Conservation (phyloP, 495 filamentous ascomycete genomes). For the Aspergillus baeticus region DNA sequence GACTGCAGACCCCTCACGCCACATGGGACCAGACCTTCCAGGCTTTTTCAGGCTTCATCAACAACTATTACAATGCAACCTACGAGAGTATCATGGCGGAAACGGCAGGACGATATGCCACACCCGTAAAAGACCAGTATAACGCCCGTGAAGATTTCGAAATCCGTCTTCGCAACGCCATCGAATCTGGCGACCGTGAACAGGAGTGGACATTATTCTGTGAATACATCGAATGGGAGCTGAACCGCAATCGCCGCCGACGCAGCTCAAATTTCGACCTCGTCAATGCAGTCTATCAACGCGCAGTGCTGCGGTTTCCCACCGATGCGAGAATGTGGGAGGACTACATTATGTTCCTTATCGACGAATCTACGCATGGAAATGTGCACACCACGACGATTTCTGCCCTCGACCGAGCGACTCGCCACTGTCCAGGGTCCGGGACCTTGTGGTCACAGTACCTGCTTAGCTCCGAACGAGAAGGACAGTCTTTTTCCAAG, state of each 20-base stretch:
- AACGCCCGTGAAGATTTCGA: slow-evolving; percentile 70
- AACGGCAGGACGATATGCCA: slow-evolving; percentile 57
- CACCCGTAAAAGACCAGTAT: slow-evolving; percentile 68
- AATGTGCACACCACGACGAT: slow-evolving; percentile 37
- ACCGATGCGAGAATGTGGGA: slow-evolving; percentile 74
- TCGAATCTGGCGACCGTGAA: slow-evolving; percentile 54
- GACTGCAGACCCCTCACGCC: slow-evolving; percentile 76
- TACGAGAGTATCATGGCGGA: slow-evolving; percentile 82
- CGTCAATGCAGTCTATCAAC: slow-evolving; percentile 73
- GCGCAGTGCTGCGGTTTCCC: slow-evolving; percentile 66
- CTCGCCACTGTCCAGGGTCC: slow-evolving; percentile 88
- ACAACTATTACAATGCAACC: slow-evolving; percentile 66
- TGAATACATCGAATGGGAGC: slow-evolving; percentile 86
- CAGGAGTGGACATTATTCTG: slow-evolving; percentile 57
- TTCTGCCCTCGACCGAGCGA: slow-evolving; percentile 69
- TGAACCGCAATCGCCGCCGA: slow-evolving; percentile 54
- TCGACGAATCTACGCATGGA: slow-evolving; percentile 42
- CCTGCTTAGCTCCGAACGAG: slow-evolving; percentile 76
- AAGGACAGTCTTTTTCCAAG: slow-evolving; percentile 67
- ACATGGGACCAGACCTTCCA: slow-evolving; percentile 85
- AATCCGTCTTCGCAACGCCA: slow-evolving; percentile 59
- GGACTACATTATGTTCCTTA: slow-evolving; percentile 74
- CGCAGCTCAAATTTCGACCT: slow-evolving; percentile 57
- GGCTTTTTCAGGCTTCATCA: slow-evolving; percentile 77
- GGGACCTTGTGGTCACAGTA: slow-evolving; percentile 88